Conservation (phyloP, 495 filamentous ascomycete genomes). For the Polyplosphaeria fusca region DNA sequence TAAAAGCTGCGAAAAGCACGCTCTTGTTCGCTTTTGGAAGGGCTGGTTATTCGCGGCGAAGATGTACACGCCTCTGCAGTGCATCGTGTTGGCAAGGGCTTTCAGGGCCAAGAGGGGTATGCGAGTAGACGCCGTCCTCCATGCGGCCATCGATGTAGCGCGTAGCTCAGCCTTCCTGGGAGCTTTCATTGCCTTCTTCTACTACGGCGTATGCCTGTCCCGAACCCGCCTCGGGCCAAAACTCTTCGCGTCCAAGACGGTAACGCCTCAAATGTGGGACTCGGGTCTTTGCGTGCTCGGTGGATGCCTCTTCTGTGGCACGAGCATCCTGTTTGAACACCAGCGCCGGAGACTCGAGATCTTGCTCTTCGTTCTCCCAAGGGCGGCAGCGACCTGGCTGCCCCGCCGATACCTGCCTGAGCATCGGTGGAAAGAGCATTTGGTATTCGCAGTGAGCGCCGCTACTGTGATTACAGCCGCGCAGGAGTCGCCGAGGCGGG, state of each 20-base stretch:
- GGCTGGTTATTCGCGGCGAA: slow-evolving; percentile 73
- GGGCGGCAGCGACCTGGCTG: slow-evolving; percentile 72
- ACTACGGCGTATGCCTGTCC: slow-evolving; percentile 82
- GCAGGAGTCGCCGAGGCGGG: slow-evolving; percentile 59
- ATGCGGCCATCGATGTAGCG: slow-evolving; percentile 58
- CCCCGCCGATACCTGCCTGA: slow-evolving; percentile 69
- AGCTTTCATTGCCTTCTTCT: slow-evolving; percentile 77
- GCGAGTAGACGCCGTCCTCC: slow-evolving; percentile 40
- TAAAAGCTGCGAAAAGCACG: slow-evolving; percentile 75
- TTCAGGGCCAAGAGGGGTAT: background rate
- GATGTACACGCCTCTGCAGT: slow-evolving; percentile 78
- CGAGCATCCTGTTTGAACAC: slow-evolving; percentile 77
- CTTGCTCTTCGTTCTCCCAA: slow-evolving; percentile 79
- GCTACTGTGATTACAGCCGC: slow-evolving; percentile 73
- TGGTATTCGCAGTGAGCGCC: slow-evolving; percentile 68
- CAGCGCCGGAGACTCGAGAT: slow-evolving; percentile 69
- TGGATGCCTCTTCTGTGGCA: slow-evolving; percentile 78
- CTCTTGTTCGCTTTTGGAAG: slow-evolving; percentile 62
- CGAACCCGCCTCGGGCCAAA: slow-evolving; percentile 76
- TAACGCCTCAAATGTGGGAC: slow-evolving; percentile 60
- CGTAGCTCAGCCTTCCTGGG: slow-evolving; percentile 82
- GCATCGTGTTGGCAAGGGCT: slow-evolving; percentile 51
- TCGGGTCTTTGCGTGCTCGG: slow-evolving; percentile 69
- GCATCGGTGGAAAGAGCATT: slow-evolving; percentile 72
- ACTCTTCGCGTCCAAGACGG: slow-evolving; percentile 53